phyloP scores from a whole-genome alignment of 2,329 filamentous ascomycete species.

The Pseudogymnoascus sp. region DNA sequence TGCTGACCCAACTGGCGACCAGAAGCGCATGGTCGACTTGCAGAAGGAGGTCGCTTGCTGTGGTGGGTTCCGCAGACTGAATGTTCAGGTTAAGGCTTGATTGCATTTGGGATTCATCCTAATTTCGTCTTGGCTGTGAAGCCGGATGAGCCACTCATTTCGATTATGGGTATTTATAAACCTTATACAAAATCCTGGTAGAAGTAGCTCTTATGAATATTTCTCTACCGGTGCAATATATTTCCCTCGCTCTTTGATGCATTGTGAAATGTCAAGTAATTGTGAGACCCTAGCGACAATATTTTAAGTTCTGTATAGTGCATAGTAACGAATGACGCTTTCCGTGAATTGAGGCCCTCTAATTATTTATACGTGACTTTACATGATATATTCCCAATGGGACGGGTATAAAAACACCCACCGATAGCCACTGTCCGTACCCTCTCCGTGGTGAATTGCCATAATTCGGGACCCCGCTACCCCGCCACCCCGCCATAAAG shows the following conservation, averaged over 20 bases:
- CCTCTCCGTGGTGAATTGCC: not conserved
- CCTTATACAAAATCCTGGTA: not conserved
- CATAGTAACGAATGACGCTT: not conserved
- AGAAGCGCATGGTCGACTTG: slow-evolving; percentile 64
- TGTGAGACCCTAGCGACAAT: too few relatives aligned
- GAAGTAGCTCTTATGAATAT: not conserved
- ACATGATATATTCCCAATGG: not conserved
- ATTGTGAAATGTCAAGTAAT: too few relatives aligned
- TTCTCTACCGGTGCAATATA: not conserved
- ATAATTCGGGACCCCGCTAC: not conserved
- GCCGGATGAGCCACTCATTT: not conserved
- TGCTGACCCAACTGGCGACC: slow-evolving; percentile 59
- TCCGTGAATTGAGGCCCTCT: not conserved
- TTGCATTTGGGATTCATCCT: not conserved
- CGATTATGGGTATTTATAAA: not conserved
- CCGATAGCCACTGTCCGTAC: not conserved
- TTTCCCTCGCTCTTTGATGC: too few relatives aligned
- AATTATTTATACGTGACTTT: not conserved
- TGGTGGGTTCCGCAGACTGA: slow-evolving; percentile 55
- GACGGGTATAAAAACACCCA: not conserved
- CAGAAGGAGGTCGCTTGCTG: slow-evolving; percentile 57
- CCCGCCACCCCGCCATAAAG: not conserved
- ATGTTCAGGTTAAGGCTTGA: slow-evolving; percentile 14
- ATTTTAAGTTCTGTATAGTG: too few relatives aligned
- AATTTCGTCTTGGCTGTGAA: not conserved